Base-by-base conservation (phyloP, 2,329 filamentous ascomycete genomes). In the Gyromitra esculenta region DNA sequence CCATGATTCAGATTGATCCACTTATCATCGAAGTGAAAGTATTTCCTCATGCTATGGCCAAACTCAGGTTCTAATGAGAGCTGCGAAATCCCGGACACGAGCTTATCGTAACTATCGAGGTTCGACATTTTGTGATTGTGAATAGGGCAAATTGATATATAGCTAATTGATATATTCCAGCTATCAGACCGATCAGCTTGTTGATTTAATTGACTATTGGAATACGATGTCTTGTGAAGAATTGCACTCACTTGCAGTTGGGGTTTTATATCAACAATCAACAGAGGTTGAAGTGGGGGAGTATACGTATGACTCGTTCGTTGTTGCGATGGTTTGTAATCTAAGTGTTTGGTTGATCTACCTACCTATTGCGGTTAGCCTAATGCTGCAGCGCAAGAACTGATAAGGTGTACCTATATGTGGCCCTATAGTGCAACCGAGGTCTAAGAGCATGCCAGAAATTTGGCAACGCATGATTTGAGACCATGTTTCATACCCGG, bases 1-100 rank as follows among this genome's bases (percentile, higher is more conserved):
- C 83, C 83, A 75, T 84, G 82, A 77, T 84, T 84, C 35, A 84
- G 39, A 71, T 83, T 83, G 52, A 79, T 82, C 70, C 78, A 84
- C 1, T 75, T 70, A 15, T 79, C 80, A 41, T 80, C 81, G 45
- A 84, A 83, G 1, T 77, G 71, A 59, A 84, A 84, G 60, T 83
- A 77, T 60, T 83, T 83, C 21, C 80, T 75, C 81, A 84, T 82
- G 43, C 81, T 80, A 21, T 74, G 75, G 5, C 78, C 78, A n/a
- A 79, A 11, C 39, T 65, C 48, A 3, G 50, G 48, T 59, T 75
- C 72, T 3, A 48, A 39, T 31, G 31, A 5, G 39, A 64, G 39
- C 41, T 63, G 25, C n/a, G 57, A 64, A 39, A 75, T 64, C 11
- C 50, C 57, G 6, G 64, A 48, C 6, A 69, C 64, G 7, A 56